Evolutionary conservation across 2,329 filamentous ascomycete species (phyloP).

Genomic region (Xylaria sp.): DNA sequence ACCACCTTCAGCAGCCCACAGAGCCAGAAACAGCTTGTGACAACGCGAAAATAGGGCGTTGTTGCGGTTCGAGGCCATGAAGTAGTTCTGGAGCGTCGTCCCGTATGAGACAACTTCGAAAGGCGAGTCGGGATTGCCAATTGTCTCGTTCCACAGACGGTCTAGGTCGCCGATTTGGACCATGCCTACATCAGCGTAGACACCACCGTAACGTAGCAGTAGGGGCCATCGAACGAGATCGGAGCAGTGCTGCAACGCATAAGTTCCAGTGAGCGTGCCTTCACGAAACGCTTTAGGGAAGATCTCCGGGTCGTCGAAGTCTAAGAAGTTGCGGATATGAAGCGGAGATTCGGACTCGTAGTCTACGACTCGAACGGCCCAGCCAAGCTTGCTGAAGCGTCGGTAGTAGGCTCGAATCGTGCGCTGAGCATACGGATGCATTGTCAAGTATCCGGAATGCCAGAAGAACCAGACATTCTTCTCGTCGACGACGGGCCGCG

Average conservation of each 20-base stretch:
- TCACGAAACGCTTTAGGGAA: slow-evolving; percentile 47
- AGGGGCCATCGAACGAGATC: slow-evolving; percentile 53
- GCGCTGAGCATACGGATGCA: slow-evolving; percentile 47
- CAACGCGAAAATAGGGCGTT: not conserved
- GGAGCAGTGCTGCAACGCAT: slow-evolving; percentile 48
- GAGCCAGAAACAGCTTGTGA: not conserved
- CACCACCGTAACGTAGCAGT: slow-evolving; percentile 49
- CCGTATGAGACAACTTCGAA: not conserved
- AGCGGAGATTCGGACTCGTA: slow-evolving; percentile 38
- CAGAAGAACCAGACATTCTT: slow-evolving; percentile 57
- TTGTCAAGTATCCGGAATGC: slow-evolving; percentile 42
- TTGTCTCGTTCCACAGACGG: slow-evolving; percentile 44
- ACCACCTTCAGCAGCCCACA: not conserved
- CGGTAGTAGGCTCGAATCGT: slow-evolving; percentile 50
- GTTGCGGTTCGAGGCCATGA: not conserved
- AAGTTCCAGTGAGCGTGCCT: slow-evolving; percentile 42
- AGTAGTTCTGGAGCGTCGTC: not conserved
- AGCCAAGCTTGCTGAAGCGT: slow-evolving; percentile 45
- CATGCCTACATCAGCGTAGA: slow-evolving; percentile 52
- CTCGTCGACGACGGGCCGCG: slow-evolving; percentile 21
- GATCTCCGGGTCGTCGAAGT: slow-evolving; percentile 36
- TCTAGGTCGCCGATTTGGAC: slow-evolving; percentile 53
- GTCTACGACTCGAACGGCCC: slow-evolving; percentile 48
- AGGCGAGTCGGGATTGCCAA: slow-evolving; percentile 36
- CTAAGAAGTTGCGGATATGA: slow-evolving; percentile 44